Evolutionary conservation across 108 stramenopile species (phyloP).

Genomic region (Skeletonema grethae): DNA sequence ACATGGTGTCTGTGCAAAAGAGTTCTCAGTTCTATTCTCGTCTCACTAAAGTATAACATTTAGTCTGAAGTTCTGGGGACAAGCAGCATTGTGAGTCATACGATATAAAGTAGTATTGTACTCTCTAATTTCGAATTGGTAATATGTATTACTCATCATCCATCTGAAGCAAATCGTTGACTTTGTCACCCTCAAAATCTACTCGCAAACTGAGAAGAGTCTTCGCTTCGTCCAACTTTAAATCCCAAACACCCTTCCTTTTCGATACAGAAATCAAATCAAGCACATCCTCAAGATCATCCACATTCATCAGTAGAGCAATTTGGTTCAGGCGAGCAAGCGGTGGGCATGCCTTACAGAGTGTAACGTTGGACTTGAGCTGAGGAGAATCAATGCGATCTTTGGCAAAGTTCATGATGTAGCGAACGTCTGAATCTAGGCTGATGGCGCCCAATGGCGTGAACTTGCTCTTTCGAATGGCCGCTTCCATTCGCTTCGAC

Average conservation of each 20-base stretch:
- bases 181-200: constrained; percentile 75
- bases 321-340: constrained; percentile 81
- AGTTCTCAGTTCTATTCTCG: too few relatives aligned
- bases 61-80: too few relatives aligned
- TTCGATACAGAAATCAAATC: constrained; percentile 81
- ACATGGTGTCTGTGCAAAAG: too few relatives aligned
- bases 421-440: constrained; percentile 84
- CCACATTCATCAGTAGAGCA: constrained; percentile 74
- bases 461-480: constrained; percentile 77
- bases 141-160: constrained; percentile 22
- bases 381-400: constrained; percentile 65
- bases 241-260: constrained; percentile 84
- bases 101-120: too few relatives aligned
- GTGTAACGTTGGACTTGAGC: constrained; percentile 61
- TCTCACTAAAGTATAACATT: too few relatives aligned
- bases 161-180: constrained; percentile 68
- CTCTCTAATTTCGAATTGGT: too few relatives aligned
- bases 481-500: constrained; percentile 74
- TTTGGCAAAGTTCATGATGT: constrained; percentile 72
- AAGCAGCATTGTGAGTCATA: too few relatives aligned
- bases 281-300: constrained; percentile 84
- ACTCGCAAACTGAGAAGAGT: constrained; percentile 66
- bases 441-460: constrained; percentile 81
- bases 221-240: constrained; percentile 81
- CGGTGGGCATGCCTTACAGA: constrained; percentile 68